These are phyloP conservation scores for Colletotrichum tabaci DNA, from an alignment of 2,329 filamentous ascomycete genomes.

Conservation along the genomic window DNA sequence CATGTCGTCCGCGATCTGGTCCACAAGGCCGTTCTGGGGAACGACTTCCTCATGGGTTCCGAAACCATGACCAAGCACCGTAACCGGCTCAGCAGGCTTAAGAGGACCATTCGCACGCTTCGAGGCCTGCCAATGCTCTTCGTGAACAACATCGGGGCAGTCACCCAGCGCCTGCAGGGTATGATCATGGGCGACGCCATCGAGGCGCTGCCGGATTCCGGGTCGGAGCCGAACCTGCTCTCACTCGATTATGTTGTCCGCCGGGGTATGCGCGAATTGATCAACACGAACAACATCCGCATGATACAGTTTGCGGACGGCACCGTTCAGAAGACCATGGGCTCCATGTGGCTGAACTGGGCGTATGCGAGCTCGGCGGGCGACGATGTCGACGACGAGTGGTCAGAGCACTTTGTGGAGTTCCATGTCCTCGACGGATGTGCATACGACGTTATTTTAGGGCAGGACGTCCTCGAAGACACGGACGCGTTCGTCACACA, in stretches of 20 bases:
- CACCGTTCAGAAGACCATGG: background rate
- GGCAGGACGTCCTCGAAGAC: background rate
- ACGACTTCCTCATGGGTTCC: background rate
- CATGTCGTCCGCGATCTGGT: background rate
- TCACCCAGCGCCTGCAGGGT: background rate
- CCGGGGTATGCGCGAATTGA: background rate
- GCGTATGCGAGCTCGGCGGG: background rate
- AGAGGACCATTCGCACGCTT: background rate
- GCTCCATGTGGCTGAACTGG: background rate
- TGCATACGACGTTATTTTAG: background rate
- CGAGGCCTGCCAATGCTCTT: background rate
- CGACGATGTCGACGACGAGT: background rate
- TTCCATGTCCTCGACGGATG: background rate
- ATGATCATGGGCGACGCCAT: background rate
- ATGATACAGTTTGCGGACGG: background rate
- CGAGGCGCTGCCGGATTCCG: background rate
- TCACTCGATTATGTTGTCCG: background rate
- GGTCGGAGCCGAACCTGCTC: background rate
- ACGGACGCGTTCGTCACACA: background rate
- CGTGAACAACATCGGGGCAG: background rate
- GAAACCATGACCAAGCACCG: background rate
- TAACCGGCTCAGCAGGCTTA: background rate
- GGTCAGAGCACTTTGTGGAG: background rate
- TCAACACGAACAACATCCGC: background rate
- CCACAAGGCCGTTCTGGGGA: background rate